Conservation (phyloP, 1,139 yeast genomes). For the Pichia sp. region DNA sequence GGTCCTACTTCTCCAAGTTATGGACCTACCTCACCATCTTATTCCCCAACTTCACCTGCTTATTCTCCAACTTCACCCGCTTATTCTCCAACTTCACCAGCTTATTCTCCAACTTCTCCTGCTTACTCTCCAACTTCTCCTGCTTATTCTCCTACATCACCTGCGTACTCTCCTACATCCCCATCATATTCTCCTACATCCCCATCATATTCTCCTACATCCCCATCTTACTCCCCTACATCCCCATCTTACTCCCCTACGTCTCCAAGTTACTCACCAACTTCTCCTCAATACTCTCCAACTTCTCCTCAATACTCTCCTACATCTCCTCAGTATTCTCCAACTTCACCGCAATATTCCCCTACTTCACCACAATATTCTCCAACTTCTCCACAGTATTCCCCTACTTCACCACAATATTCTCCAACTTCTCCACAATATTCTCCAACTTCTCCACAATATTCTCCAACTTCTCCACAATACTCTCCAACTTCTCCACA, state of each 20-base stretch:
- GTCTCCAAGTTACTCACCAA: constrained; percentile 69
- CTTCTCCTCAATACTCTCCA: constrained; percentile 54
- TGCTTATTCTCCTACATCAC: constrained; percentile 66
- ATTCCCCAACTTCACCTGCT: constrained; percentile 44
- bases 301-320: constrained; percentile 63
- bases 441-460: constrained; percentile 60
- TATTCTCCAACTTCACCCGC: constrained; percentile 39
- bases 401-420: constrained; percentile 67
- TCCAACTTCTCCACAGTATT: constrained; percentile 65
- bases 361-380: constrained; percentile 70
- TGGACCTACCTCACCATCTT: constrained; percentile 45
- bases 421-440: constrained; percentile 53
- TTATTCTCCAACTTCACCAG: constrained; percentile 57
- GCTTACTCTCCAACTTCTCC: constrained; percentile 67
- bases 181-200: constrained; percentile 65
- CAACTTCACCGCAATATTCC: constrained; percentile 64
- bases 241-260: constrained; percentile 71
- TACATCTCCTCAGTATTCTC: constrained; percentile 48
- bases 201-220: constrained; percentile 60
- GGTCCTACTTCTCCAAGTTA: constrained; percentile 49
- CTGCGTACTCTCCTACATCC: constrained; percentile 62
- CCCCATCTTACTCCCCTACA: constrained; percentile 70
- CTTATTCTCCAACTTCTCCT: constrained; percentile 52
- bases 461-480: constrained; percentile 54
- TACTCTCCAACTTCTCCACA: constrained; percentile 55